A percentile compares a stretch with the other conserved stretches of the same genome.
phyloP scores from a whole-genome alignment of 306 rosid genomes.

The Dalbergia cochinchinensis region DNA sequence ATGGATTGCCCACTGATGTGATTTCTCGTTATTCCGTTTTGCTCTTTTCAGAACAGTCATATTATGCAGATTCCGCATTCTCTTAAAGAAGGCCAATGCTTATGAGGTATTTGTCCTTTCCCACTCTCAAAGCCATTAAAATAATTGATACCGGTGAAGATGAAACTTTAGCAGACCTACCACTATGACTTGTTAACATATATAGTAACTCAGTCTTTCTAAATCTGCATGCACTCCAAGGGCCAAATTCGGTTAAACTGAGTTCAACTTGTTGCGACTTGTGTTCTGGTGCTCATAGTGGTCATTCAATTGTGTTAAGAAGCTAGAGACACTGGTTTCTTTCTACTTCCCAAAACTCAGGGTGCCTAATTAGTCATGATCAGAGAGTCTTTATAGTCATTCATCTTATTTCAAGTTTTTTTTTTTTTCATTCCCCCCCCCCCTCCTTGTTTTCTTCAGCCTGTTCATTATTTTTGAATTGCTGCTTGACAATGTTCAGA shows the following conservation, averaged over 20 bases:
- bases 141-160: slow-evolving; percentile 35
- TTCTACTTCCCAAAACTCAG: slow-evolving; percentile 43
- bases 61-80: slow-evolving; percentile 60
- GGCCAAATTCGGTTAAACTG: slow-evolving; percentile 49
- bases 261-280: slow-evolving; percentile 41
- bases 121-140: slow-evolving; percentile 56
- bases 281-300: slow-evolving; percentile 47
- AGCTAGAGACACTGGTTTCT: slow-evolving; percentile 19
- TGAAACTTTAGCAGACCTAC: slow-evolving; percentile 59
- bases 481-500: slow-evolving; percentile 21
- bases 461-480: background rate
- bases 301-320: background rate
- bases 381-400: background rate
- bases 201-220: slow-evolving; percentile 49
- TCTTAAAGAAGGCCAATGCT: slow-evolving; percentile 48
- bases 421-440: slow-evolving; percentile 3
- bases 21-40: slow-evolving; percentile 59
- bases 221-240: slow-evolving; percentile 58
- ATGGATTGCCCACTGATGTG: slow-evolving; percentile 43
- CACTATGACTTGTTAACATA: slow-evolving; percentile 57
- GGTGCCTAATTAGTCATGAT: slow-evolving; percentile 35
- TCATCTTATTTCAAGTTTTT: slow-evolving; percentile 7
- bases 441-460: slow-evolving; percentile 7
- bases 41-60: slow-evolving; percentile 60
- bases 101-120: slow-evolving; percentile 63